Base-by-base conservation (phyloP, 1,284 basidiomycete species). In the Leccinum pachyderme region DNA sequence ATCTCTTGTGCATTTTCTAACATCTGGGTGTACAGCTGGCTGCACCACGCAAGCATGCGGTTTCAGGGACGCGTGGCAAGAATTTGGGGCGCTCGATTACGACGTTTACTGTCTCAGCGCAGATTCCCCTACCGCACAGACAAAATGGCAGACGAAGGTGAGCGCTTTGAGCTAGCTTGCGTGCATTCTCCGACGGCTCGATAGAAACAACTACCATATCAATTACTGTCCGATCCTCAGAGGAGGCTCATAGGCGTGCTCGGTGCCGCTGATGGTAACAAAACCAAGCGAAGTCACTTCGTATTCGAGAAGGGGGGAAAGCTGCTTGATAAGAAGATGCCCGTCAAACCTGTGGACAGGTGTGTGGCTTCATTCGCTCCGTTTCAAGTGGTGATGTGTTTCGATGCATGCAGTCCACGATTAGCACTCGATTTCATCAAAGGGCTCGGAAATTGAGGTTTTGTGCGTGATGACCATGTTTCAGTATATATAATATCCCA, bases 1-100 rank as follows among this genome's bases (percentile, higher is more conserved):
- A n/a, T 22, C 22, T 33, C 32, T 12, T 15, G 39, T 31, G 54
- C 13, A 61, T 29, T 11, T 13, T n/a, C 41, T 54, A 50, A 25
- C 15, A 41, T 45, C 25, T 8, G 31, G n/a, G 39, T 43, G 37
- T 39, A 39, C 65, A 93, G 91, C 89, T 48, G 91, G 92, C 35
- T 95, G 93, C 75, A 95, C 92, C 2, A 87, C 75, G 35, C 93
- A 96, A 71, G 93, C 93, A 0, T 95, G 93, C 68, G 89, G 86
- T 4, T 95, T 89, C 78, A 82, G 94, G 33, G 94, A 97, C 70
- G 76, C 77, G 46, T 90, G 90, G 70, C 78, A 83, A 7, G 86
- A 91, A 60, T 95, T 95, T 69, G 76, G 79, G 3, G 75, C 80
- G 5, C 68, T 81, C 52, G 80, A 85, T 47, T 97, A 87, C 73